These are phyloP conservation scores for Hirsutella thompsonii DNA, from an alignment of 2,329 filamentous ascomycete species.

Conservation along the genomic window DNA sequence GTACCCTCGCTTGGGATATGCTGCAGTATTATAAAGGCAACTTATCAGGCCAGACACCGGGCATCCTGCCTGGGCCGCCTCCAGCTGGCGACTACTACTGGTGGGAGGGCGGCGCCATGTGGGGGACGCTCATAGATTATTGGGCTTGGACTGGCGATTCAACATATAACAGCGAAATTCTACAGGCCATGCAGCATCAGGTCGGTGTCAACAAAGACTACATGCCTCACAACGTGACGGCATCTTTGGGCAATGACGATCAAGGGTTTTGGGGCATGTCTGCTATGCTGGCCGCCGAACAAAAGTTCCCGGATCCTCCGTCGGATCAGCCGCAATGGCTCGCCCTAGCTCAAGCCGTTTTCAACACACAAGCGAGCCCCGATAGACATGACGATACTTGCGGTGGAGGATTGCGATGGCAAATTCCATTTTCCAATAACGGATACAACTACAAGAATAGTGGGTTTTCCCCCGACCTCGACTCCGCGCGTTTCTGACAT, in stretches of 20 bases:
- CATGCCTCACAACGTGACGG: slow-evolving; percentile 40
- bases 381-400: slow-evolving; percentile 44
- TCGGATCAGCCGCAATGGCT: slow-evolving; percentile 37
- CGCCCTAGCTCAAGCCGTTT: slow-evolving; percentile 50
- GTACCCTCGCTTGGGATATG: slow-evolving; percentile 28
- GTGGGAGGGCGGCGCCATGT: slow-evolving; percentile 54
- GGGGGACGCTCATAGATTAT: slow-evolving; percentile 51
- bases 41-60: slow-evolving; percentile 27
- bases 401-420: slow-evolving; percentile 59
- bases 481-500: background rate
- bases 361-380: slow-evolving; percentile 38
- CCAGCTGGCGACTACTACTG: slow-evolving; percentile 43
- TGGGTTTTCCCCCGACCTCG: slow-evolving; percentile 8
- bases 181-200: slow-evolving; percentile 38
- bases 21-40: slow-evolving; percentile 34
- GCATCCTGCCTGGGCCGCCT: slow-evolving; percentile 35
- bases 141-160: slow-evolving; percentile 48
- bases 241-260: slow-evolving; percentile 48
- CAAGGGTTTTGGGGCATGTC: slow-evolving; percentile 56
- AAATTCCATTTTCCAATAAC: slow-evolving; percentile 61
- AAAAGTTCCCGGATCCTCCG: slow-evolving; percentile 41
- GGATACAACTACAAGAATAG: slow-evolving; percentile 67
- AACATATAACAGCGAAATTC: slow-evolving; percentile 42
- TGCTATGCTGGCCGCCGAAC: slow-evolving; percentile 46
- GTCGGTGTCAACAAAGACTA: slow-evolving; percentile 38